Evolutionary conservation across 306 rosid species (phyloP).

Genomic region (Myrica gale): DNA sequence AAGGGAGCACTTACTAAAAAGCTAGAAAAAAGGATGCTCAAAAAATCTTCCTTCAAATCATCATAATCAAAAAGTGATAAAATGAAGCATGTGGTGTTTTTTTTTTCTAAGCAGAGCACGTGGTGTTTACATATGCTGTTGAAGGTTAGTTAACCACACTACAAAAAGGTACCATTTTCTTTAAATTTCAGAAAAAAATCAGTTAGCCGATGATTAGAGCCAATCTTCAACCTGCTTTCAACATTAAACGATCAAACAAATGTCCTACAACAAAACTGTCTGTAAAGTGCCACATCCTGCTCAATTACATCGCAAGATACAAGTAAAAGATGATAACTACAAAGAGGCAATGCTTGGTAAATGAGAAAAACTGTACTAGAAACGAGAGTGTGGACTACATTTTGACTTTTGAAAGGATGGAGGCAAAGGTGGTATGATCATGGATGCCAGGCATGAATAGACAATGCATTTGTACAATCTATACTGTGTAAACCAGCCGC

Average conservation of each 20-base stretch:
- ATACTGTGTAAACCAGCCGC: neutral
- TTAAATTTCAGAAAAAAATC: neutral
- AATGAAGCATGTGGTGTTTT: neutral
- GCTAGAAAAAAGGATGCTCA: neutral
- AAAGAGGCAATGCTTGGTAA: neutral
- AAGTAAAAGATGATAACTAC: neutral
- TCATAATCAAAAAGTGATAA: neutral
- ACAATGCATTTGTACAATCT: neutral
- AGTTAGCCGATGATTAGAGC: neutral
- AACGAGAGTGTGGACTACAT: neutral
- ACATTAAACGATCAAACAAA: neutral
- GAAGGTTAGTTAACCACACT: neutral
- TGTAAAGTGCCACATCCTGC: neutral
- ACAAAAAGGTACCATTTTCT: neutral
- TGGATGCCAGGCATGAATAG: neutral
- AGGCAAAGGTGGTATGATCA: neutral
- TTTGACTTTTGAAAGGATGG: neutral
- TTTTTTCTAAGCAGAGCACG: too few species aligned
- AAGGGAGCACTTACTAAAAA: neutral
- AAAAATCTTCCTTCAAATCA: neutral
- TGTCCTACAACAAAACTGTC: neutral
- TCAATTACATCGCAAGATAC: slow-evolving; percentile 4
- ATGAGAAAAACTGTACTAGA: neutral
- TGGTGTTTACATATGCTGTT: neutral
- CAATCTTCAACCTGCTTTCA: neutral